phyloP scores from a whole-genome alignment of 2,329 filamentous ascomycete genomes.

The Colletotrichum lindemuthianum region DNA sequence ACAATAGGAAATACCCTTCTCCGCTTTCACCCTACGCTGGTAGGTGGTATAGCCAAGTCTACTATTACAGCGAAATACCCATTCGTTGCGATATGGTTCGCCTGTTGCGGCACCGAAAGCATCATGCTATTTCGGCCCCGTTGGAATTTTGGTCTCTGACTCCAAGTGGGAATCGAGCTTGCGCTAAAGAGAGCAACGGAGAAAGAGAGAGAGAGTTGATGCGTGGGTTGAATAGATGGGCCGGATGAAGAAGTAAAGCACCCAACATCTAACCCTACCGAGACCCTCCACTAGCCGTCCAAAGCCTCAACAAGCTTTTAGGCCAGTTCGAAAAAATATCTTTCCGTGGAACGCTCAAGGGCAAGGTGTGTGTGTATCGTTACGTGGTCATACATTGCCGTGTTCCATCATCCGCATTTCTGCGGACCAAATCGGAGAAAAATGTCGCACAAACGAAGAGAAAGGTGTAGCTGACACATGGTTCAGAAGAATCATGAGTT shows the following conservation, averaged over 20 bases:
- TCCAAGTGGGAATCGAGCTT: no score
- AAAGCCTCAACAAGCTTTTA: conserved; percentile 25
- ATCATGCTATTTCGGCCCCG: conserved; percentile 23
- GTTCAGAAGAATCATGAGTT: conserved; percentile 62
- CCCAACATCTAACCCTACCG: conserved; percentile 5
- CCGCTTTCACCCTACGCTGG: conserved; percentile 28
- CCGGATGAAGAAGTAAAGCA: conserved; percentile 21
- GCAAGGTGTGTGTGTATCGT: conserved; percentile 33
- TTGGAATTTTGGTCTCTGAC: conserved; percentile 1
- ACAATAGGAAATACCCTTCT: conserved; percentile 9
- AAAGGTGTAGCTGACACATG: conserved; percentile 7
- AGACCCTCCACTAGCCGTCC: conserved; percentile 18
- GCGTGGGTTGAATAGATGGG: conserved; percentile 27
- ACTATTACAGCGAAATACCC: conserved; percentile 43
- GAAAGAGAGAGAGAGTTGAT: conserved; percentile 14
- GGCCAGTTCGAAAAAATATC: conserved; percentile 20
- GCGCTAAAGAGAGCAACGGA: conserved; percentile 6
- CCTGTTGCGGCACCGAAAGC: conserved; percentile 25
- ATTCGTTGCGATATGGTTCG: conserved; percentile 32
- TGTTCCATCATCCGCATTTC: conserved; percentile 35
- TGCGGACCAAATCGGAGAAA: conserved; percentile 32
- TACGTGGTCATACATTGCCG: conserved; percentile 35
- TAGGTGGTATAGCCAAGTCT: conserved; percentile 43
- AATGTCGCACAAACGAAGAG: conserved; percentile 36
- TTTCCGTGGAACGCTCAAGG: conserved; percentile 29